Base-by-base conservation (phyloP, 768 basidiomycete genomes). In the Tricholoma bakamatsutake region DNA sequence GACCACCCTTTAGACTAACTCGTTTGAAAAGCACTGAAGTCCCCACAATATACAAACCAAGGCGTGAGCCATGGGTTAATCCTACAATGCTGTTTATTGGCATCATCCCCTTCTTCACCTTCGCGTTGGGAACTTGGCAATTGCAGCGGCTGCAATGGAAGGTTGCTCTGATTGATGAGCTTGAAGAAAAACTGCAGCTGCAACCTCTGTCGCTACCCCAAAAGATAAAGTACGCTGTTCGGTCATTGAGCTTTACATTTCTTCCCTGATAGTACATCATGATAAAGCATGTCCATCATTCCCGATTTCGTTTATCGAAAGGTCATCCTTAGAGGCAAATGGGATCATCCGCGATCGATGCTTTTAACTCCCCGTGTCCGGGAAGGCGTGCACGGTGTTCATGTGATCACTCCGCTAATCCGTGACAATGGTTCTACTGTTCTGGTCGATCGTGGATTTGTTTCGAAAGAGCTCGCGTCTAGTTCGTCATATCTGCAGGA, bases 71-170 rank as follows among this genome's bases (percentile, higher is more conserved):
- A 54, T 82, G 82, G 76, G 66, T 87, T 13, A 89, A 73, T 42
- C 86, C 89, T 1, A 84, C 86, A 8, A 81, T 91, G 76, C 59
- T 90, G 17, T 69, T 93, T 30, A 74, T 94, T 57, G 90, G 91
- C 31, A 80, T 89, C 61, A 89, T 97, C 54, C 97, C 97, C 1
- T 73, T 98, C 57, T 85, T 97, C 66, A 93, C 93, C 0, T 93
- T 94, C 61, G 88, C 80, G 13, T 75, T 99, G 58, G 96, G 97
- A 15, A 82, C 84, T 17, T 98, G 96, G 96, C 97, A 99, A 71
- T 75, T 99, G 31, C 82, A 91, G 62, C 83, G 97, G 48, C 80
- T 98, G 30, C 82, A 90, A 68, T 99, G 97, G 97, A 99, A 99
- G 71, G 76, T 96, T 45, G 82, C 83, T 52, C 78, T 99, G 50